A percentile compares a stretch with the other conserved stretches of the same genome.
Conservation (phyloP, 305 asterid species). For the Ajuga reptans region DNA sequence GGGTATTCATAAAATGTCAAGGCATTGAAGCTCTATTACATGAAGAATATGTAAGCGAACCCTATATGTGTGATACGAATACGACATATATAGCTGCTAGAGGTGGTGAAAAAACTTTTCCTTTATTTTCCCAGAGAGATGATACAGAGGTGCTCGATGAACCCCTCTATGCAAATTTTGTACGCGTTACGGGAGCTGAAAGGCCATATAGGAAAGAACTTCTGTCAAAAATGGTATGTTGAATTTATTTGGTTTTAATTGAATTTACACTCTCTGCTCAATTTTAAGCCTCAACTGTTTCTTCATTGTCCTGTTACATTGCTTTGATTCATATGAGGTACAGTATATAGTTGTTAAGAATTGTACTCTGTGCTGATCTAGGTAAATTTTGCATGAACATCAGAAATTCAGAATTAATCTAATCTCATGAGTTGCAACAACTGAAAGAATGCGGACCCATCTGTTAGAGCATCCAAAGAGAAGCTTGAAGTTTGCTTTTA, state of each 20-base stretch:
- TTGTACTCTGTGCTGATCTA: background rate
- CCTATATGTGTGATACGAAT: background rate
- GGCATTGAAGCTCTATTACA: background rate
- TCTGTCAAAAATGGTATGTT: conserved; percentile 39
- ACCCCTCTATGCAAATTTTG: conserved; percentile 61
- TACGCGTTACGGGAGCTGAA: conserved; percentile 49
- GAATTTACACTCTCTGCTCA: background rate
- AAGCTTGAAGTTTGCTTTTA: background rate
- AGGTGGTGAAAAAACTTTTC: background rate
- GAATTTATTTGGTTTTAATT: background rate
- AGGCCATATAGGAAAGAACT: conserved; percentile 69
- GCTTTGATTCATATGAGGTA: no score
- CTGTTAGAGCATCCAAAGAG: no score
- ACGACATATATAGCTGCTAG: background rate
- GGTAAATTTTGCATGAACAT: background rate
- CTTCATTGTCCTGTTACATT: background rate
- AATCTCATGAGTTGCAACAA: background rate
- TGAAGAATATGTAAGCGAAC: background rate
- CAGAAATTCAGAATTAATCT: no score
- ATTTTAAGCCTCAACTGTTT: background rate
- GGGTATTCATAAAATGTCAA: background rate
- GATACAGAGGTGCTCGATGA: conserved; percentile 83
- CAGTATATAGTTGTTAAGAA: no score
- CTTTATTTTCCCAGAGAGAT: conserved; percentile 51
- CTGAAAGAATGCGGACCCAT: no score